phyloP scores from a whole-genome alignment of 1,284 basidiomycete genomes.

The Mycosarcoma maydis region DNA sequence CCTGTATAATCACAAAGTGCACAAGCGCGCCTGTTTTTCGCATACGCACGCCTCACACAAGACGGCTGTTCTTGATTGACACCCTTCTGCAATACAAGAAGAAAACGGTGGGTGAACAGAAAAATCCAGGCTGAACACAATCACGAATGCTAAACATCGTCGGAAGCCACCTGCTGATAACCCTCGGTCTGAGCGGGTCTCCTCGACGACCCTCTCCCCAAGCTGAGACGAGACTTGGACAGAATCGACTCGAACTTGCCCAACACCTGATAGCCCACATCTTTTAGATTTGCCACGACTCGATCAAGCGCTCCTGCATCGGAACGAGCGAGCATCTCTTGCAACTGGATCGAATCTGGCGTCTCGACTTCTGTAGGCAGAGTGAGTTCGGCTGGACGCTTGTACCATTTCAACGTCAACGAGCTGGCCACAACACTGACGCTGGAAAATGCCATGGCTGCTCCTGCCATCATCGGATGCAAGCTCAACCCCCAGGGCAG shows the following conservation, averaged over 20 bases:
- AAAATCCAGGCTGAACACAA: too few relatives aligned
- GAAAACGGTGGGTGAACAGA: too few relatives aligned
- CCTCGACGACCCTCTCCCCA: conserved; percentile 7
- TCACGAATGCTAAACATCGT: conserved; percentile 28
- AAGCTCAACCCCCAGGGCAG: conserved; percentile 90
- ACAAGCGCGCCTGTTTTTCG: too few relatives aligned
- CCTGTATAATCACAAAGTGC: too few relatives aligned
- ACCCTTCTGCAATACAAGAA: too few relatives aligned
- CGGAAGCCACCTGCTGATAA: conserved; percentile 38
- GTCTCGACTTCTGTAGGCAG: background rate
- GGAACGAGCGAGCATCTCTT: conserved; percentile 27
- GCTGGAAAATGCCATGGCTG: conserved; percentile 96
- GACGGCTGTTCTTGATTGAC: too few relatives aligned
- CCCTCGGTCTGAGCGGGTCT: conserved; percentile 11
- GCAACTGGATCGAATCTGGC: conserved; percentile 23
- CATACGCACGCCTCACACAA: too few relatives aligned
- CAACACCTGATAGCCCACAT: conserved; percentile 42
- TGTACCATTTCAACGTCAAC: conserved; percentile 76
- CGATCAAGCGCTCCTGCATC: conserved; percentile 42
- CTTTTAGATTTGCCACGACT: conserved; percentile 41
- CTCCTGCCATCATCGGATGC: conserved; percentile 97
- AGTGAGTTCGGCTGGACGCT: conserved; percentile 50
- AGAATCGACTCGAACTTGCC: conserved; percentile 34
- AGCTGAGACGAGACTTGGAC: conserved; percentile 11
- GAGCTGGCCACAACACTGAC: conserved; percentile 94